Evolutionary conservation across 1,139 yeast species (phyloP).

Genomic region (Geotrichum candidum): DNA sequence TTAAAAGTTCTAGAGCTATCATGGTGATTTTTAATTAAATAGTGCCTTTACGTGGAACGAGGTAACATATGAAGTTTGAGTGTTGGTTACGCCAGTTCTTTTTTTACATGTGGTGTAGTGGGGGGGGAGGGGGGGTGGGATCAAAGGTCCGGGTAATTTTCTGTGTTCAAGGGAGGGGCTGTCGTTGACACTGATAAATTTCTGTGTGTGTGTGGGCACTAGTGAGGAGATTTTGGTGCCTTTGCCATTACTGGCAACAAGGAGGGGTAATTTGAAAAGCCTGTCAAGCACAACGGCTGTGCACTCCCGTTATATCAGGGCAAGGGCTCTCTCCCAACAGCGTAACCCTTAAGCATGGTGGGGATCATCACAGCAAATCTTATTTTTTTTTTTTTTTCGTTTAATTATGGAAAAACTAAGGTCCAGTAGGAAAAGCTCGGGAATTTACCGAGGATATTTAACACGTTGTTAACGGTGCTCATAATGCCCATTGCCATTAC

Average conservation of each 20-base stretch:
- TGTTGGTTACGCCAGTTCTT: no score
- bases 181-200: not conserved
- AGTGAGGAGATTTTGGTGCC: not conserved
- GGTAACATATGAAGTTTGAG: no score
- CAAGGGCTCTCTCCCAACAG: not conserved
- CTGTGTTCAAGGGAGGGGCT: not conserved
- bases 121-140: not conserved
- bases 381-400: not conserved
- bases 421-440: not conserved
- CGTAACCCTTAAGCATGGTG: not conserved
- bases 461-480: not conserved
- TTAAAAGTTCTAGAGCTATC: no score
- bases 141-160: not conserved
- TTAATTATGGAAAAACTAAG: not conserved
- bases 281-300: not conserved
- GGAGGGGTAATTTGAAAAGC: not conserved
- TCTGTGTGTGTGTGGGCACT: not conserved
- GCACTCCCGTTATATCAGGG: not conserved
- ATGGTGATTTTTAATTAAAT: no score
- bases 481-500: not conserved
- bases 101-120: no score
- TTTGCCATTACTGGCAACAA: not conserved
- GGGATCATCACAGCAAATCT: not conserved
- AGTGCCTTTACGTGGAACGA: no score
- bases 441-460: not conserved